Conservation (phyloP, 345 rosid species). For the Ceriops tagal region DNA sequence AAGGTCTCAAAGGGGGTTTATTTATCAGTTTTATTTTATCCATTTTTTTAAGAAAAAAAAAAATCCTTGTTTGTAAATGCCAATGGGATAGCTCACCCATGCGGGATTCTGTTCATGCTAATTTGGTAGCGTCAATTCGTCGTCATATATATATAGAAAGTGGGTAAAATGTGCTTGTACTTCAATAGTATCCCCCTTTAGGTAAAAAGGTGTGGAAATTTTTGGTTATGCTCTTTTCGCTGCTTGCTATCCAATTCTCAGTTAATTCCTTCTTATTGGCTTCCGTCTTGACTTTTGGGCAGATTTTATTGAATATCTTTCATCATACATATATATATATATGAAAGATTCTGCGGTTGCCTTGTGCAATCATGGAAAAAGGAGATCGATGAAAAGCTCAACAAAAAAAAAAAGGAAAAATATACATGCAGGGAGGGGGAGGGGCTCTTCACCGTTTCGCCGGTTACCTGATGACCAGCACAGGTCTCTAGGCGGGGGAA, state of each 20-base stretch:
- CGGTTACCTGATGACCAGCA: background rate
- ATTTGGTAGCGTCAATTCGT: too few species aligned
- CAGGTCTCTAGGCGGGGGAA: too few species aligned
- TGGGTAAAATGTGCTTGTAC: background rate
- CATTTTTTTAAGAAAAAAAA: too few species aligned
- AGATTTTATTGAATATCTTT: background rate
- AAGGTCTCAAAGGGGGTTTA: too few species aligned
- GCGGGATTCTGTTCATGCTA: too few species aligned
- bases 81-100: too few species aligned
- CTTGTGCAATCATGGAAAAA: slow-evolving; percentile 22
- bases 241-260: background rate
- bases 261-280: slow-evolving; percentile 7
- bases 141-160: background rate
- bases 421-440: background rate
- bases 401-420: slow-evolving; percentile 9
- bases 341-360: slow-evolving; percentile 23
- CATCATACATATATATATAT: background rate
- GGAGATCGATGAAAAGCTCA: slow-evolving; percentile 3
- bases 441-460: background rate
- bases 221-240: background rate
- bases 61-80: too few species aligned
- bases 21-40: too few species aligned
- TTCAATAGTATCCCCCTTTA: background rate
- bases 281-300: slow-evolving; percentile 15
- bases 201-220: background rate